Percentiles rank a stretch among this genome's conserved stretches.
Evolutionary conservation across 176 grass and related monocot genomes (phyloP).

Genomic region (Triticum aestivum): DNA sequence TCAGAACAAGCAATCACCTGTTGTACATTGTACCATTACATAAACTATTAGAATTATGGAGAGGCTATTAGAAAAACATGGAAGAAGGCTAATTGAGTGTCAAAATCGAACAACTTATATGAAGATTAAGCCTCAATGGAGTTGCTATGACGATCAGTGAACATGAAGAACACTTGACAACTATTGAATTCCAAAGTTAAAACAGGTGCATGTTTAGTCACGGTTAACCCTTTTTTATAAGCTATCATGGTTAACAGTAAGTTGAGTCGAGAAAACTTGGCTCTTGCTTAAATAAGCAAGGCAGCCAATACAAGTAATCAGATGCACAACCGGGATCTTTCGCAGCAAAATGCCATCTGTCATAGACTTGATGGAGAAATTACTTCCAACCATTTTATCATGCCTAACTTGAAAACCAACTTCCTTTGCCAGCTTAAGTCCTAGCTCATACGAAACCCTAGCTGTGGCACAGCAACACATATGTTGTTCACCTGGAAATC

Average conservation of each 20-base stretch:
- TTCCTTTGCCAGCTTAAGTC: not conserved
- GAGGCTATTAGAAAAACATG: not conserved
- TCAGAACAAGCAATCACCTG: not conserved
- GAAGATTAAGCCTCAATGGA: not conserved
- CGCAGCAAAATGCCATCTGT: not conserved
- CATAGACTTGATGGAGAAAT: not conserved
- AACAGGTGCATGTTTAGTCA: not conserved
- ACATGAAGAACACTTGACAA: not conserved
- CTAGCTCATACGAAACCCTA: not conserved
- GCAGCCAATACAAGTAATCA: not conserved
- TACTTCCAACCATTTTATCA: not conserved
- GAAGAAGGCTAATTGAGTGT: not conserved
- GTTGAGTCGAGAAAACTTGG: not conserved
- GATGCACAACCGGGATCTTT: not conserved
- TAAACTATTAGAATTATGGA: not conserved
- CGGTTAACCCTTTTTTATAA: not conserved
- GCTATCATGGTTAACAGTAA: not conserved
- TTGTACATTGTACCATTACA: not conserved
- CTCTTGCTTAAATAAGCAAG: not conserved
- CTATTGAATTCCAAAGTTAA: not conserved
- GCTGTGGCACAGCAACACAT: not conserved
- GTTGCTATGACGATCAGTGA: not conserved
- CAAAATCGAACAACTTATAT: not conserved
- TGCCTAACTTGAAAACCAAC: constrained; percentile 5
- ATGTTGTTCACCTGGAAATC: not conserved